A percentile compares a stretch with the other conserved stretches of the same genome.
Conservation (phyloP, 805 yeast genomes). For the Ogataea siamensis region DNA sequence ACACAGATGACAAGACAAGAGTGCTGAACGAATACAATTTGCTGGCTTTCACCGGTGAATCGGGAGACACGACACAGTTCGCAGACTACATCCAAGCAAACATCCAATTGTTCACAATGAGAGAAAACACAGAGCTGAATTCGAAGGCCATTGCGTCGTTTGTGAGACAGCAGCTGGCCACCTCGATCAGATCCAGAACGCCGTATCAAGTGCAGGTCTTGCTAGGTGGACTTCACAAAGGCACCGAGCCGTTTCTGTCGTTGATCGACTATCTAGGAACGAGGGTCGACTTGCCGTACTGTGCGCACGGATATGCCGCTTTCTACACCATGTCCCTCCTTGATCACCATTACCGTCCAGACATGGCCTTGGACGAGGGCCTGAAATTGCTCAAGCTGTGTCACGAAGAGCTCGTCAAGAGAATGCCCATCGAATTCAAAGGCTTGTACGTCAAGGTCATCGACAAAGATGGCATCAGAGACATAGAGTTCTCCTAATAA, state of each 20-base stretch:
- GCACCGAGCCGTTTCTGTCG: conserved; percentile 57
- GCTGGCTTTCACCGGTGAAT: conserved; percentile 90
- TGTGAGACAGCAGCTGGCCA: conserved; percentile 84
- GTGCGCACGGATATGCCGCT: conserved; percentile 98
- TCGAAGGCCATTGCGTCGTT: conserved; percentile 87
- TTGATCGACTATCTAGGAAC: conserved; percentile 96
- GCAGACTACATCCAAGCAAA: conserved; percentile 95
- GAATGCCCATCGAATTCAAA: conserved; percentile 94
- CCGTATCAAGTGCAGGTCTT: conserved; percentile 95
- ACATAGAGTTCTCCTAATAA: conserved; percentile 22
- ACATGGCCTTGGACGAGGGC: conserved; percentile 76
- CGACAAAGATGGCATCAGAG: conserved; percentile 35
- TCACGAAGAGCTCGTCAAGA: conserved; percentile 69
- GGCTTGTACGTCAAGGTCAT: conserved; percentile 48
- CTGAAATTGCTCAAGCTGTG: conserved; percentile 69
- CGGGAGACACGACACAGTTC: conserved; percentile 95
- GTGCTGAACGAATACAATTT: conserved; percentile 69
- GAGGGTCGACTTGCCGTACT: conserved; percentile 85
- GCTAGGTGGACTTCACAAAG: conserved; percentile 73
- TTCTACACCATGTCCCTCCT: conserved; percentile 87
- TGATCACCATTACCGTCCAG: conserved; percentile 84
- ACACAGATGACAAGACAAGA: conserved; percentile 78
- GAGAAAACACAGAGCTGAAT: conserved; percentile 77
- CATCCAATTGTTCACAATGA: conserved; percentile 79
- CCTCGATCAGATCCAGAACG: conserved; percentile 85